Percentiles rank a stretch among this genome's conserved stretches.
Evolutionary conservation across 768 basidiomycete species (phyloP).

Genomic region (Suillus occidentalis): DNA sequence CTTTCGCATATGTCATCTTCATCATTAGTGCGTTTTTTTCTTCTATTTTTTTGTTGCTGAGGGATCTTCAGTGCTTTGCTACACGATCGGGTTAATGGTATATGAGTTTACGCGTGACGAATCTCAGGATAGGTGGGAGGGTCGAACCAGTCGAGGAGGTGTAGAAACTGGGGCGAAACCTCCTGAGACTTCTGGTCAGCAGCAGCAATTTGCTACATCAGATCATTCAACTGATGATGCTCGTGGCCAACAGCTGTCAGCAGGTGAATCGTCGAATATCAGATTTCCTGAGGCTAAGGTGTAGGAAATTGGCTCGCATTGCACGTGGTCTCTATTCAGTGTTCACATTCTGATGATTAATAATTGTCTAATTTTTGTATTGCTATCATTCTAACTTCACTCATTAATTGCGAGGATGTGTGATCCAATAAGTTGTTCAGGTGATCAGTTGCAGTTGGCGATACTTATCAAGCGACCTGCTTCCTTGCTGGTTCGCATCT

Average conservation of each 20-base stretch:
- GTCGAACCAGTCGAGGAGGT: not conserved
- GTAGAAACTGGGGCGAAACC: not conserved
- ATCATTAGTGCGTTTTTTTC: slow-evolving; percentile 27
- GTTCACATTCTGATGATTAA: not conserved
- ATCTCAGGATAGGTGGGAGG: not conserved
- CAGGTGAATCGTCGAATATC: too few relatives aligned
- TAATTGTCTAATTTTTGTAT: not conserved
- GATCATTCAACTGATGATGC: not conserved
- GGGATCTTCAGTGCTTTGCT: slow-evolving; percentile 30
- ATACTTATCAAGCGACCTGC: not conserved
- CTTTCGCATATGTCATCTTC: slow-evolving; percentile 38
- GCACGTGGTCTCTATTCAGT: not conserved
- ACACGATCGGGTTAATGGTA: slow-evolving; percentile 25
- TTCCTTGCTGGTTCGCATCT: too few relatives aligned
- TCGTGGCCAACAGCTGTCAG: not conserved
- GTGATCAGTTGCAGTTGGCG: too few relatives aligned
- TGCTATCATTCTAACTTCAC: not conserved
- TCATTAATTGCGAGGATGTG: not conserved
- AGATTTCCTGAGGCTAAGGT: not conserved
- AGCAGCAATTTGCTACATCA: not conserved
- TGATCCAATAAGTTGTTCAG: too few relatives aligned
- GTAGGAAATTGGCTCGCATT: not conserved
- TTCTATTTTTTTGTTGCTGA: not conserved
- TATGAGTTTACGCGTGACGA: slow-evolving; percentile 10
- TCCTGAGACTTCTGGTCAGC: not conserved